Evolutionary conservation across 306 rosid species (phyloP), one percentile per base, ranked within the genome.

Genomic region (Cicer chorassanicum): DNA sequence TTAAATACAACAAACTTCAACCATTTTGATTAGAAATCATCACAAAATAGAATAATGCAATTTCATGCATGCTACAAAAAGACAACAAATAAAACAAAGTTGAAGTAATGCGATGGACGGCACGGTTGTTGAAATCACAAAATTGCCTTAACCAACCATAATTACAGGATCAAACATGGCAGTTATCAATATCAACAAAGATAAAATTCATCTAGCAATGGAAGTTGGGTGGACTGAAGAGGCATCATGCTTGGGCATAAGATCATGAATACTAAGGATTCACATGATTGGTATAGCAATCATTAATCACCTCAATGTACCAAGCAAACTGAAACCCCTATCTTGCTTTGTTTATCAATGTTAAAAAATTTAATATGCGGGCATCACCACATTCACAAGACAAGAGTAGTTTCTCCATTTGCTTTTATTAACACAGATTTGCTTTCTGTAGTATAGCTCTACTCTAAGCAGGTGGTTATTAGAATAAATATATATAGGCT

Each of bases 1-100:
- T 7, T 61, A 82, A 75, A 70, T 38, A 70, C 81, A 76, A 50
- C 64, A 41, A 74, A 48, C 9, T 51, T 34, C 14, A 48, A 72
- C 9, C 75, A 9, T 60, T 72, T 78, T 16, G 68, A 75, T 49
- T 70, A 68, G 66, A 46, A 74, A 55, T 55, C 56, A 42, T 48
- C 24, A 21, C 8, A 13, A 56, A 51, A 56, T 56, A 57, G 36
- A 75, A 41, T n/a, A 43, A 14, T 38, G 75, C 79, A 56, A 79
- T 16, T n/a, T 73, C 55, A 74, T 60, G 68, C 36, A 63, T 36
- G 50, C 68, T 41, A 69, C 43, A 74, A 36, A 80, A 65, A 38
- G 3, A 38, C 38, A 41, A 65, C 6, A 54, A 42, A 49, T 18
- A 54, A 57, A 24, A 53, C 5, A n/a, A 54, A 57, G 75, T 29